Evolutionary conservation across 2,329 filamentous ascomycete genomes (phyloP), one percentile per base, ranked within the genome.

Genomic region (Westerdykella sp.): DNA sequence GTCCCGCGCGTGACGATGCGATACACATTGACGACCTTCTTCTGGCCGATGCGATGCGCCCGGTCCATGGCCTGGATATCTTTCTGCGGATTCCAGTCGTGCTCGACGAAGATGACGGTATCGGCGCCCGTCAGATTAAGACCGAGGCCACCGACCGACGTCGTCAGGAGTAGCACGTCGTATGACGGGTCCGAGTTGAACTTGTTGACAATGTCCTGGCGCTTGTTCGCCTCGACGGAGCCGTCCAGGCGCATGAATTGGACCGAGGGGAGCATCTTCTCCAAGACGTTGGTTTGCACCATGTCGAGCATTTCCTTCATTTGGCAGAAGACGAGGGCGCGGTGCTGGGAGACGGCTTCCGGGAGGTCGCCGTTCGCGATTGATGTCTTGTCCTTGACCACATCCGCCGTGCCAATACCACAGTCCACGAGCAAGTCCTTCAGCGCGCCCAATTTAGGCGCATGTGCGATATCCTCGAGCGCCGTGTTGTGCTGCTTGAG

Each of bases 281-380:
- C 88, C 32, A 98, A 72, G 1, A 98, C 93, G 45, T 91, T 90
- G 57, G 85, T 88, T 63, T 97, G 90, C 2, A 98, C 94, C 80
- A 98, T 97, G 67, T 98, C 93, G 18, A 98, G 77, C 94, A 98
- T 98, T 67, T 98, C 93, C 70, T 98, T 98, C 88, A 98, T 96
- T 66, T 98, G 93, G 60, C 93, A 98, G 75, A 98, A 98, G 54
- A 98, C 85, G 22, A 98, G 79, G 0, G 93, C 94, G 36, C 93
- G 87, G 64, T 98, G 93, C 23, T 91, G 93, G 48, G 93, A 95
- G 65, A 98, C 94, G 34, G 90, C 94, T 65, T 87, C 80, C 13
- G 77, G 76, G 11, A 84, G 51, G 37, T 88, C 81, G 39, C 79
- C 76, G 28, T 53, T 57, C 14, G 43, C 45, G 28, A 51, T 65